Evolutionary conservation across 805 yeast species (phyloP), one percentile per base, ranked within the genome.

Genomic region (Lipomyces japonicus): DNA sequence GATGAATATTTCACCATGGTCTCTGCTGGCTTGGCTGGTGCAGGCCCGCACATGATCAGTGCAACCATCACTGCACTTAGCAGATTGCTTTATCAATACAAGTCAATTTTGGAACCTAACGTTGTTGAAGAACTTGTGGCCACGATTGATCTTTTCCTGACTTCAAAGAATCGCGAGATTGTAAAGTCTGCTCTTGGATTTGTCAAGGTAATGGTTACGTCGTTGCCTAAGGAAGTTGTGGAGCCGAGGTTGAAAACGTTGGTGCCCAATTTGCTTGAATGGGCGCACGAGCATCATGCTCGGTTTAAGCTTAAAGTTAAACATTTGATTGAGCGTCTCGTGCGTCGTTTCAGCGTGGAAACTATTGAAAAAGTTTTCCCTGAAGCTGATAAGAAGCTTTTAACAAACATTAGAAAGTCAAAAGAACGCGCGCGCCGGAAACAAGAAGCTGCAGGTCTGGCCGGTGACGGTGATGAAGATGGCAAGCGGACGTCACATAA

Each of bases 281-380:
- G 97, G 93, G 87, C 96, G 37, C 93, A 88, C 66, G 97, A 90
- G 66, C 97, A 91, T 69, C 87, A 88, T 63, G 95, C 95, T 42
- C 96, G 89, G 65, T 93, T 93, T 76, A 89, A 87, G 66, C 79
- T 90, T 12, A 91, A 87, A 68, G 91, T 93, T 32, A 87, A 88
- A 71, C 97, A 93, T 64, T 84, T 93, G 47, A 74, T 93, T 55
- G 99, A 93, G 74, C 79, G 97, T 61, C 73, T 93, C 63, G 79
- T 91, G 47, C 80, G 98, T 66, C 82, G 89, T 65, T 88, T 87
- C 65, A 96, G 97, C n/a, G 76, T 79, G 55, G 97, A 90, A 30
- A 76, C 73, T n/a, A 78, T 93, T 45, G 95, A 86, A 64, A 72
- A 72, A 46, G 78, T 80, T 44, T 89, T 93, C 71, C 99, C 99